Evolutionary conservation across 345 rosid genomes (phyloP).

Genomic region (Eucalyptus decipiens): DNA sequence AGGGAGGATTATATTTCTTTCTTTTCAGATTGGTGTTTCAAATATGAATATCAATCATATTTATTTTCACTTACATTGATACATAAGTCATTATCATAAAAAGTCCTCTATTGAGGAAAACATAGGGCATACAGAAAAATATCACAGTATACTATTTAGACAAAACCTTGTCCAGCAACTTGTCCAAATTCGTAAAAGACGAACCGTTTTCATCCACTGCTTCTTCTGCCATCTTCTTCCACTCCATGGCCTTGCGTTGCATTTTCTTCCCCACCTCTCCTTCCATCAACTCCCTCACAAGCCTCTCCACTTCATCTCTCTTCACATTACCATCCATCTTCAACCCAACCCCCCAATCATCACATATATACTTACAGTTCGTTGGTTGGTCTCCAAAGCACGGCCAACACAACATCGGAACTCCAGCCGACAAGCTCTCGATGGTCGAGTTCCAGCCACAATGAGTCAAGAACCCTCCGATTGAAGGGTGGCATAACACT

Average conservation of each 20-base stretch:
- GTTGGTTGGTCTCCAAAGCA: conserved; percentile 6
- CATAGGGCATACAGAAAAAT: not conserved
- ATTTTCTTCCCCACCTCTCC: not conserved
- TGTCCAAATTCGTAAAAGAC: not conserved
- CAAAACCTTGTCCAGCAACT: not conserved
- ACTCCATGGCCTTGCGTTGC: not conserved
- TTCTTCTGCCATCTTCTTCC: not conserved
- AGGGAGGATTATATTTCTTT: not conserved
- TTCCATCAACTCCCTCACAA: not conserved
- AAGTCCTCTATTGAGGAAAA: not conserved
- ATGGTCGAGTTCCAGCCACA: conserved; percentile 11
- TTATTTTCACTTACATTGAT: not conserved
- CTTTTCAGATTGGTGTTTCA: not conserved
- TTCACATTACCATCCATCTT: conserved; percentile 2
- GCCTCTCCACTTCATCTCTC: conserved; percentile 2
- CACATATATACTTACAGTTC: conserved; percentile 10
- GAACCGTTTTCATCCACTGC: not conserved
- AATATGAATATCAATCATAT: not conserved
- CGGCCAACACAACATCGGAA: conserved; percentile 11
- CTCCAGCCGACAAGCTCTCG: not conserved
- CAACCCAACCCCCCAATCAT: conserved; percentile 17
- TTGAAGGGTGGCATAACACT: not conserved
- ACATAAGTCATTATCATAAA: not conserved
- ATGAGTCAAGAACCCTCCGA: conserved; percentile 6
- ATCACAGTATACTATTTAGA: not conserved